Percentiles rank a stretch among this genome's conserved stretches.
Conservation (phyloP, 139 green algal genomes). For the Axilococcus clingmanii region DNA sequence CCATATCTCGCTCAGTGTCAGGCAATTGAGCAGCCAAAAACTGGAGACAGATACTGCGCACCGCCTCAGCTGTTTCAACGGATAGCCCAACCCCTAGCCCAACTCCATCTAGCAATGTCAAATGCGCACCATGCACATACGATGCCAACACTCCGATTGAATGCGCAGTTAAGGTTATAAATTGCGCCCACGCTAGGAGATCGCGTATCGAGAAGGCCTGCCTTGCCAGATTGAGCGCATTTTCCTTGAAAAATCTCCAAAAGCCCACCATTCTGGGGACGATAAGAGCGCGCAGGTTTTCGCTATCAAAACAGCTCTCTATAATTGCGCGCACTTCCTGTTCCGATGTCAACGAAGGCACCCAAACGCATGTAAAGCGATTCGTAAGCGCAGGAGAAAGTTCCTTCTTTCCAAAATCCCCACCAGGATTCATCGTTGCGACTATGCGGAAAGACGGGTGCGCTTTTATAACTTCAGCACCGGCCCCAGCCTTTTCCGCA, state of each 20-base stretch:
- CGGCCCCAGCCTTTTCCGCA: constrained; percentile 84
- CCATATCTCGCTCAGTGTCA: constrained; percentile 14
- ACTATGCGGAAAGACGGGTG: constrained; percentile 78
- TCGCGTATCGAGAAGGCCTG: constrained; percentile 75
- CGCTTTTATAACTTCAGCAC: constrained; percentile 64
- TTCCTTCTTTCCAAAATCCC: constrained; percentile 96
- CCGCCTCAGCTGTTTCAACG: constrained; percentile 13
- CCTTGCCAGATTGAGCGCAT: constrained; percentile 31
- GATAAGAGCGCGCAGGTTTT: constrained; percentile 5
- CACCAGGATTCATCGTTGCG: constrained; percentile 96
- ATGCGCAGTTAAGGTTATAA: constrained; percentile 54
- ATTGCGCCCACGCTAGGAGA: constrained; percentile 81
- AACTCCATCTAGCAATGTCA: constrained; percentile 89
- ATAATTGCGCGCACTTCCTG: constrained; percentile 67
- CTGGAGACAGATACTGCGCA: constrained; percentile 37
- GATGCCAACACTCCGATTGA: constrained; percentile 46
- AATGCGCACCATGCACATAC: constrained; percentile 79
- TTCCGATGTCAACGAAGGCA: constrained; percentile 52
- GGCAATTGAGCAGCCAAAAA: constrained; percentile 51
- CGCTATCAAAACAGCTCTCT: constrained; percentile 23
- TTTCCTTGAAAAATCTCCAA: constrained; percentile 58
- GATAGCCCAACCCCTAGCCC: constrained; percentile 69
- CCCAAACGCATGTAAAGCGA: constrained; percentile 87
- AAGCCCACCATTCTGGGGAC: constrained; percentile 60
- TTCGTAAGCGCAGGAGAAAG: constrained; percentile 93